Base-by-base conservation (phyloP, 371 early-diverging fungal genomes). In the Mortierella polycephala region DNA sequence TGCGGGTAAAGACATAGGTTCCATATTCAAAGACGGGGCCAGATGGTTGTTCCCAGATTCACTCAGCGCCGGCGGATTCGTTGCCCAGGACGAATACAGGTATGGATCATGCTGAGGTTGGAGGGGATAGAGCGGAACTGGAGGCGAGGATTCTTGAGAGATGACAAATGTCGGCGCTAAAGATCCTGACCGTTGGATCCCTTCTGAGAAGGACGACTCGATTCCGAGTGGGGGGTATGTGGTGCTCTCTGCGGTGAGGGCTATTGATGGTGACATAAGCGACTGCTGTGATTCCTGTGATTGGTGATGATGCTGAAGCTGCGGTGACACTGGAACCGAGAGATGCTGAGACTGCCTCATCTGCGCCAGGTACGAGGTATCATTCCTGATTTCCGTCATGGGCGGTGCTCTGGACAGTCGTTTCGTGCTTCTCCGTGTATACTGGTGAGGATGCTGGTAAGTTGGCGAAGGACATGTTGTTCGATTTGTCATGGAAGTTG, bases 391-490 rank as follows among this genome's bases (percentile, higher is more conserved):
- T 37, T 71, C 71, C 8, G 51, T 30, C 71, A 71, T 71, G 5
- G 60, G 56, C 18, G 56, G 67, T 18, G 60, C 58, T 53, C 73
- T 62, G 8, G 62, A 47, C 8, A 41, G 53, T 14, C 57, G 58
- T 2, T 53, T 37, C 3, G 23, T 23, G 56, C 51, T 64, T 12
- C 52, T 59, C 47, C 53, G 30, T n/a, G 57, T 52, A 13, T 55
- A 21, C 5, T 51, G 60, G 7, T 57, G 30, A 42, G 42, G 62
- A 62, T 21, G 54, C 40, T 76, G 76, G 20, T 61, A 71, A 12
- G 76, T 37, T 14, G 56, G 63, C 18, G 76, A 69, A 0, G 76
- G 76, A 5, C 45, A 50, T 0, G 67, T 46, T n/a, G 67, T 70
- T 4, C 20, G 44, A 12, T 67, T 68, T 6, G 61, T 18, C 7